Evolutionary conservation across 225 moss, liverwort and hornwort genomes (phyloP).

Genomic region (Marchantia polymorpha): DNA sequence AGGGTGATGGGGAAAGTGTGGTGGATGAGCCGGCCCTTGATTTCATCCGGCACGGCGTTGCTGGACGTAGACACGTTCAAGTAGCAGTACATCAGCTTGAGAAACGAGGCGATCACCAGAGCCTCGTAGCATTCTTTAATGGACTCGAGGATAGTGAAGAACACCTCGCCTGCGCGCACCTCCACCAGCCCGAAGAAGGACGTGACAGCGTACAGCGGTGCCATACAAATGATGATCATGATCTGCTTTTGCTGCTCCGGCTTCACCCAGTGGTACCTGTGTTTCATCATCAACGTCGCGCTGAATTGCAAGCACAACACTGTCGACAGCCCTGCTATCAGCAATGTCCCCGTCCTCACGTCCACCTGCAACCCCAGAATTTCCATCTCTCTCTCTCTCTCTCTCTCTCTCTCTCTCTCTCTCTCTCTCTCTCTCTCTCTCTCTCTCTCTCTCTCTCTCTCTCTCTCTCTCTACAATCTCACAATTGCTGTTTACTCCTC

Average conservation of each 20-base stretch:
- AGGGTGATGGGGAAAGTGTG: conserved; percentile 79
- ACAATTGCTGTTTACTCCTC: too few species aligned
- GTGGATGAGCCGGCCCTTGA: conserved; percentile 88
- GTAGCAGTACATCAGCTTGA: conserved; percentile 76
- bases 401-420: background rate
- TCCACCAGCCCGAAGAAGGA: conserved; percentile 83
- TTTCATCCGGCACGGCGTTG: conserved; percentile 73
- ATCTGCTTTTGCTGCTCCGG: conserved; percentile 71
- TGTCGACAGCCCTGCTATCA: conserved; percentile 61
- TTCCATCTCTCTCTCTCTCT: conserved; percentile 38
- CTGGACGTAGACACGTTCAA: conserved; percentile 61
- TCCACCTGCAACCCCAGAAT: conserved; percentile 53
- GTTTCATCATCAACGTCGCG: conserved; percentile 62
- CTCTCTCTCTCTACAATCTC: background rate
- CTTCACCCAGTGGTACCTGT: conserved; percentile 76
- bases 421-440: background rate
- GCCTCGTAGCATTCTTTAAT: conserved; percentile 95
- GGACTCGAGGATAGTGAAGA: conserved; percentile 77
- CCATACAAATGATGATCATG: conserved; percentile 77
- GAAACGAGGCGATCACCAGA: conserved; percentile 80
- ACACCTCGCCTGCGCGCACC: conserved; percentile 63
- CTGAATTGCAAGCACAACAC: conserved; percentile 72
- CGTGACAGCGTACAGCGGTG: conserved; percentile 75
- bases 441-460: background rate
- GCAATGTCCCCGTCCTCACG: conserved; percentile 61